Evolutionary conservation across 2,329 filamentous ascomycete species (phyloP).

Genomic region (Sarocladium oryzae): DNA sequence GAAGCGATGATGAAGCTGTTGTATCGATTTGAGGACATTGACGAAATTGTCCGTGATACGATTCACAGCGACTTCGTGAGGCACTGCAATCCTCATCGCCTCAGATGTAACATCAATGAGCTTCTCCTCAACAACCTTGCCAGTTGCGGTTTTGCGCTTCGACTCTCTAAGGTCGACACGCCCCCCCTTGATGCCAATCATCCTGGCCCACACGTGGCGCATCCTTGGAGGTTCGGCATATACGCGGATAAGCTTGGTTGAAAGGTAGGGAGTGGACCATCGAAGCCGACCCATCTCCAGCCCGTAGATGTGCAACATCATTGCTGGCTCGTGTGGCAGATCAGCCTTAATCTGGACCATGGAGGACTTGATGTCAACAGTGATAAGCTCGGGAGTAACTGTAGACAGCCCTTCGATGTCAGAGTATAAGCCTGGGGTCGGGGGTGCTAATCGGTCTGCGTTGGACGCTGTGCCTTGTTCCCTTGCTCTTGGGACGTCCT

Average conservation of each 20-base stretch:
- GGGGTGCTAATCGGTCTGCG: constrained; percentile 31
- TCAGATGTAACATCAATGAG: constrained; percentile 81
- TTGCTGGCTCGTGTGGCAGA: constrained; percentile 80
- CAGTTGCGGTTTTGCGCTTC: constrained; percentile 57
- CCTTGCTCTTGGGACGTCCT: constrained; percentile 28
- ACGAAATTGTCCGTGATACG: constrained; percentile 89
- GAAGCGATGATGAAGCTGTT: constrained; percentile 92
- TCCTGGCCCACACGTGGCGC: constrained; percentile 74
- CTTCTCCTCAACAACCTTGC: constrained; percentile 61
- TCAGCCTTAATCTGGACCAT: constrained; percentile 83
- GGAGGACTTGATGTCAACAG: constrained; percentile 73
- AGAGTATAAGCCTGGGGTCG: constrained; percentile 20
- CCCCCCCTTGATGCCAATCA: constrained; percentile 76
- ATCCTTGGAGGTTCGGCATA: constrained; percentile 85
- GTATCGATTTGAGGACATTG: constrained; percentile 78
- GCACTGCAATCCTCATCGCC: constrained; percentile 79
- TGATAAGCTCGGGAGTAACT: constrained; percentile 58
- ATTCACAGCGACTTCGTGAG: constrained; percentile 85
- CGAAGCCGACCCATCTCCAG: constrained; percentile 78
- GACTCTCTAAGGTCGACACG: constrained; percentile 75
- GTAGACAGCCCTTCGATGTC: constrained; percentile 27
- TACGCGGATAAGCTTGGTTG: constrained; percentile 71
- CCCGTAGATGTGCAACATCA: constrained; percentile 85
- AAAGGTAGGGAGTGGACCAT: constrained; percentile 78
- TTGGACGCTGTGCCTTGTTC: constrained; percentile 23